phyloP scores from a whole-genome alignment of 2,329 filamentous ascomycete species.

The Thermothelomyces thermophilus region DNA sequence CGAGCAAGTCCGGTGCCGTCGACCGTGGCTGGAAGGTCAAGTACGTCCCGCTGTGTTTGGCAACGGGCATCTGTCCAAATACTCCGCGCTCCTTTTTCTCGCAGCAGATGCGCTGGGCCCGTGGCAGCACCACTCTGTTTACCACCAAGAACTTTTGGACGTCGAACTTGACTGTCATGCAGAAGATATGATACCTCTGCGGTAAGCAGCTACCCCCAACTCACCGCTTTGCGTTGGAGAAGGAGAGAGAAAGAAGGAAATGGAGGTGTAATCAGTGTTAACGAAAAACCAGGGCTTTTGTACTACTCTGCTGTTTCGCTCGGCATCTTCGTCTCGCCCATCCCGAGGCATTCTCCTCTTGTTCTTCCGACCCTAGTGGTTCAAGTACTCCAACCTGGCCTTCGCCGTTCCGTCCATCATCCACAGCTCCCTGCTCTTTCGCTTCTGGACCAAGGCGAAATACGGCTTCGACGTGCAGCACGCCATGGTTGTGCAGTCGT shows the following conservation, averaged over 20 bases:
- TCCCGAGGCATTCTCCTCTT: slow-evolving; percentile 37
- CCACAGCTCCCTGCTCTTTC: slow-evolving; percentile 34
- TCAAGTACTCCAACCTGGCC: slow-evolving; percentile 39
- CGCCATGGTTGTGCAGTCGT: slow-evolving; percentile 36
- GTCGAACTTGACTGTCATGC: slow-evolving; percentile 32
- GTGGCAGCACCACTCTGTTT: slow-evolving; percentile 35
- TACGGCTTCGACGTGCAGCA: slow-evolving; percentile 40
- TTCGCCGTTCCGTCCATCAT: slow-evolving; percentile 36
- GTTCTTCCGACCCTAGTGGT: slow-evolving; percentile 34
- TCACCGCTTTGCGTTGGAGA: background rate
- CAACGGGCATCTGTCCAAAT: slow-evolving; percentile 38
- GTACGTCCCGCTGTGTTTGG: slow-evolving; percentile 36
- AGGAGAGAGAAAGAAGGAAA: no score
- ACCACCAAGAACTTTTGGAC: slow-evolving; percentile 37
- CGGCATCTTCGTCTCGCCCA: slow-evolving; percentile 35
- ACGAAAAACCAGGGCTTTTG: slow-evolving; percentile 28
- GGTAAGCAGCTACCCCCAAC: slow-evolving; percentile 22
- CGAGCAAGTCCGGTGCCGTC: slow-evolving; percentile 35
- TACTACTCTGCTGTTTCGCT: slow-evolving; percentile 37
- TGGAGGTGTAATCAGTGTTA: no score
- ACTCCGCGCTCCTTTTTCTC: slow-evolving; percentile 37
- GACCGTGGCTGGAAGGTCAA: slow-evolving; percentile 38
- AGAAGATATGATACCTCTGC: slow-evolving; percentile 37
- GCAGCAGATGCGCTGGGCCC: slow-evolving; percentile 40
- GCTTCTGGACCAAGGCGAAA: slow-evolving; percentile 35